Evolutionary conservation across 495 filamentous ascomycete species (phyloP).

Genomic region (Penicillium longicatenatum): DNA sequence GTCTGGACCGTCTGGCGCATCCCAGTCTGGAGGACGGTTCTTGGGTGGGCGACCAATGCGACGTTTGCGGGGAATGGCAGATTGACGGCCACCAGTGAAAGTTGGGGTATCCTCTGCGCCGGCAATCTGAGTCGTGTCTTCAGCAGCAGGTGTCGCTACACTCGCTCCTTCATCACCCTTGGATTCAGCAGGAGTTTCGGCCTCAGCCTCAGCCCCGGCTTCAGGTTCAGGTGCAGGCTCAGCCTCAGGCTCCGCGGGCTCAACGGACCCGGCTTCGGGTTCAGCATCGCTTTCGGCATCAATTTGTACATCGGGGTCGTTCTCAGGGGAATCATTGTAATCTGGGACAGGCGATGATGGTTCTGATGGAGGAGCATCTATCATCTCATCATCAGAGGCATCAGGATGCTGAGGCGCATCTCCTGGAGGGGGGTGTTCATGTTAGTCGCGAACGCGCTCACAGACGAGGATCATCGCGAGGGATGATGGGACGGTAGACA

Average conservation of each 20-base stretch:
- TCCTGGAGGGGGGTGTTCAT: conserved; percentile 31
- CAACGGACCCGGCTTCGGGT: conserved; percentile 20
- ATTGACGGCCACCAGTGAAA: conserved; percentile 35
- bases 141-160: conserved; percentile 38
- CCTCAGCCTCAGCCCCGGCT: conserved; percentile 11
- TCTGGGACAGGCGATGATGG: conserved; percentile 38
- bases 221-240: conserved; percentile 23
- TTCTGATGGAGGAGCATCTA: conserved; percentile 42
- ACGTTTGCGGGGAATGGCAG: conserved; percentile 69
- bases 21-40: conserved; percentile 77
- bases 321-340: conserved; percentile 31
- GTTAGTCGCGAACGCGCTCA: conserved; percentile 30
- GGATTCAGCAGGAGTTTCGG: conserved; percentile 22
- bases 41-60: conserved; percentile 86
- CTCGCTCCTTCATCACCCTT: conserved; percentile 35
- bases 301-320: conserved; percentile 29
- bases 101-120: conserved; percentile 30
- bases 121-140: conserved; percentile 41
- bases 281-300: conserved; percentile 32
- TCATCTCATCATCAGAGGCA: conserved; percentile 52
- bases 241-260: conserved; percentile 26
- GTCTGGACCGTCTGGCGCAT: conserved; percentile 58
- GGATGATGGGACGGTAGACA: conserved; percentile 1
- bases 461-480: background rate
- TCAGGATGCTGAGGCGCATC: conserved; percentile 48